phyloP scores from a whole-genome alignment of 2,329 filamentous ascomycete species.

The Cladosporium austrohemisphaericum region DNA sequence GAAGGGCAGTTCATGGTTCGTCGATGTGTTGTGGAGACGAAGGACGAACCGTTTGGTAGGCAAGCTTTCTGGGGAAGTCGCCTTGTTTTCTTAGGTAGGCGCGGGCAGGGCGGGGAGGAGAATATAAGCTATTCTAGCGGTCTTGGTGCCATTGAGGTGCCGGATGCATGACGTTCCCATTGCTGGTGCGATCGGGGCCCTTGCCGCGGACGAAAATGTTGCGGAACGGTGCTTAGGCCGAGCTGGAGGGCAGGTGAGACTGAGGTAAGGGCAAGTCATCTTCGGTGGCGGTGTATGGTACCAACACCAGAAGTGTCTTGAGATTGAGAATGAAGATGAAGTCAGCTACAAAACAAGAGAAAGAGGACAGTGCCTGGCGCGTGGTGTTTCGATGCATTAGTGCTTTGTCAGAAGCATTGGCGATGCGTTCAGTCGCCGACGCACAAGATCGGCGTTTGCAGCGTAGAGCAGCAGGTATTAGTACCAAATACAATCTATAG shows the following conservation, averaged over 20 bases:
- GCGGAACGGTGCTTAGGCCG: neutral
- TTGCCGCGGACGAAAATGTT: conserved; percentile 10
- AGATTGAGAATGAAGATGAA: too few species aligned
- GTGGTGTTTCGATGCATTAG: neutral
- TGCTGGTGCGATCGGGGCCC: neutral
- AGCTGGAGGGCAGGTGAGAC: neutral
- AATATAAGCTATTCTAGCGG: neutral
- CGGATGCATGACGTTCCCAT: conserved; percentile 3
- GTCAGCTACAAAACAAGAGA: neutral
- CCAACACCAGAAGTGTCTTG: too few species aligned
- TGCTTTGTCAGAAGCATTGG: neutral
- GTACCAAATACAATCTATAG: neutral
- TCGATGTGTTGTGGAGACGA: neutral
- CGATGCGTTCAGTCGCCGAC: neutral
- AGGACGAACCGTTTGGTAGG: neutral
- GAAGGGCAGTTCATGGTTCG: conserved; percentile 62
- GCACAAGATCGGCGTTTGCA: too few species aligned
- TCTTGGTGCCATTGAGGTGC: conserved; percentile 3
- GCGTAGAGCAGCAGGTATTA: neutral
- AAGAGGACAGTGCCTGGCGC: too few species aligned
- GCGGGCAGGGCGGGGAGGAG: neutral
- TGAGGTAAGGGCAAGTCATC: neutral
- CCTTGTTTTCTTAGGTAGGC: conserved; percentile 3
- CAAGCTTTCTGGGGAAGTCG: conserved; percentile 11
- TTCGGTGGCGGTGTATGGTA: neutral